These are phyloP conservation scores for Leptodontidium sp. DNA, from an alignment of 2,329 filamentous ascomycete species.

Conservation along the genomic window DNA sequence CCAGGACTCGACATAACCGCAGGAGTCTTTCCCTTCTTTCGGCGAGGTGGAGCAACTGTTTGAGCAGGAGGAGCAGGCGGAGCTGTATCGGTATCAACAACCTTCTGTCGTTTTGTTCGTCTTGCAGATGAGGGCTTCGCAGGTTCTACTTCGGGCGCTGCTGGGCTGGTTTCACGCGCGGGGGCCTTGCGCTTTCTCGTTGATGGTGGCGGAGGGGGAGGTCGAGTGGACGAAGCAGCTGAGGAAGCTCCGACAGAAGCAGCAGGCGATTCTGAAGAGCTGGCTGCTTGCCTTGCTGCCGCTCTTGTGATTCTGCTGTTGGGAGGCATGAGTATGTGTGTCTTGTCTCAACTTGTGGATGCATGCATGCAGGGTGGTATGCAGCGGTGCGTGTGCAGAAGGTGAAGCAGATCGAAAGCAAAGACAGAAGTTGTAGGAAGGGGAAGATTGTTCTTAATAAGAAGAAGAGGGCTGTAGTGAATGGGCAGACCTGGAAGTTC, in stretches of 20 bases:
- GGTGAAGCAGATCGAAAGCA: slow-evolving; percentile 25
- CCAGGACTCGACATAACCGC: slow-evolving; percentile 77
- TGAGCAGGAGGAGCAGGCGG: slow-evolving; percentile 49
- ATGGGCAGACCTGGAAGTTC: slow-evolving; percentile 35
- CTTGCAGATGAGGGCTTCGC: slow-evolving; percentile 56
- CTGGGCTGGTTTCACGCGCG: slow-evolving; percentile 59
- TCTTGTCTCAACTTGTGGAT: slow-evolving; percentile 27
- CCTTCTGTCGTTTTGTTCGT: slow-evolving; percentile 77
- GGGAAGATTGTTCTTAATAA: slow-evolving; percentile 22
- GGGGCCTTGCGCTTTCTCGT: slow-evolving; percentile 81
- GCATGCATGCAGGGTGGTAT: neutral
- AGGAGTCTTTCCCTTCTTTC: slow-evolving; percentile 67
- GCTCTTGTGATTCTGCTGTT: slow-evolving; percentile 95
- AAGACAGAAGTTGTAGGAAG: slow-evolving; percentile 14
- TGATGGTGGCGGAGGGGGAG: slow-evolving; percentile 47
- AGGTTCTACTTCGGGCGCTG: slow-evolving; percentile 48
- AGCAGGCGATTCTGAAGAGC: slow-evolving; percentile 47
- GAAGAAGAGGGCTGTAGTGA: slow-evolving; percentile 32
- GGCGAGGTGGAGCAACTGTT: slow-evolving; percentile 54
- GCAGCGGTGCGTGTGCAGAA: slow-evolving; percentile 22
- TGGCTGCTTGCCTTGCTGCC: slow-evolving; percentile 87
- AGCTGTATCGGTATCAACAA: slow-evolving; percentile 57
- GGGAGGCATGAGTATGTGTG: slow-evolving; percentile 35
- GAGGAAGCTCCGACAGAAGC: slow-evolving; percentile 50
- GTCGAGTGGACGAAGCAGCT: slow-evolving; percentile 45